A percentile compares a stretch with the other conserved stretches of the same genome.
phyloP scores from a whole-genome alignment of 2,329 filamentous ascomycete species.

The Albophoma yamanashiensis region DNA sequence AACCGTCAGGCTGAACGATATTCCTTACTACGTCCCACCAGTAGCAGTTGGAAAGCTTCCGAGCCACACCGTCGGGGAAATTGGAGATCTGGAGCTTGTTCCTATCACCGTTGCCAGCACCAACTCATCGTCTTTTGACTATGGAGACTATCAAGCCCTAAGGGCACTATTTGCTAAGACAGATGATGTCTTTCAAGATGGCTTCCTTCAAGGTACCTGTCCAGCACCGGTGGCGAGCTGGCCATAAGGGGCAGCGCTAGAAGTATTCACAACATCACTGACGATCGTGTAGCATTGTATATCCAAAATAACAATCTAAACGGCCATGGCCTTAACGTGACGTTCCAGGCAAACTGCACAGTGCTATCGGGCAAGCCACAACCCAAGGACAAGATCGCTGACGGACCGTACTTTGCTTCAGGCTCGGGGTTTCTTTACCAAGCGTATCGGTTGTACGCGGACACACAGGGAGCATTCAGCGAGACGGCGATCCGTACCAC shows the following conservation, averaged over 20 bases:
- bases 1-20: slow-evolving; percentile 2
- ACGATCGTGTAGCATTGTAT: background rate
- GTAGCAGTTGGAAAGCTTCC: background rate
- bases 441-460: slow-evolving; percentile 13
- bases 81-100: background rate
- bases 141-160: background rate
- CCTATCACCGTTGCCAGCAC: background rate
- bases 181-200: slow-evolving; percentile 7
- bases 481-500: background rate
- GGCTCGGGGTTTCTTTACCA: slow-evolving; percentile 4
- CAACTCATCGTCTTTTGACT: background rate
- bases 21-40: slow-evolving; percentile 7
- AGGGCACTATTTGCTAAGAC: background rate
- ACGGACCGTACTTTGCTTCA: slow-evolving; percentile 10
- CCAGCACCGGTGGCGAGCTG: background rate
- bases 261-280: background rate
- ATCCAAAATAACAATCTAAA: background rate
- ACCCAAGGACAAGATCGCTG: background rate
- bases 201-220: slow-evolving; percentile 3
- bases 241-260: background rate
- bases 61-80: background rate
- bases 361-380: background rate
- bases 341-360: background rate
- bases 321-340: background rate
- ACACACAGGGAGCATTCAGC: slow-evolving; percentile 9